These are phyloP conservation scores for Aureobasidium sp. DNA, from an alignment of 2,329 filamentous ascomycete species.

Conservation along the genomic window DNA sequence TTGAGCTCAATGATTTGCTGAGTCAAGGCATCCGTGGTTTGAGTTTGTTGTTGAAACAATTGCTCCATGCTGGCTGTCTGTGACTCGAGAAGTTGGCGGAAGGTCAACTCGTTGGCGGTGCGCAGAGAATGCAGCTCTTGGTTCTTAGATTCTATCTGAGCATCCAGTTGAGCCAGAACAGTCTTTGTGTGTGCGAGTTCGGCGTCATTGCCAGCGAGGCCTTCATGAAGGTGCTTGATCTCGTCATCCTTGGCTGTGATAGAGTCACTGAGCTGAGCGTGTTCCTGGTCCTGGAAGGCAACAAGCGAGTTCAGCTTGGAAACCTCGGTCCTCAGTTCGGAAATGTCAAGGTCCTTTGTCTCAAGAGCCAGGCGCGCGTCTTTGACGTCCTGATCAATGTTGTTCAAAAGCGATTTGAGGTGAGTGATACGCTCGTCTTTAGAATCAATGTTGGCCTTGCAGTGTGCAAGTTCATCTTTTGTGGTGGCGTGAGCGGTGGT, in stretches of 20 bases:
- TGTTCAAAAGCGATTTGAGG: background rate
- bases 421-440: conserved; percentile 6
- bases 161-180: conserved; percentile 5
- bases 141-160: conserved; percentile 10
- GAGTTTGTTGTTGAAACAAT: background rate
- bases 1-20: conserved; percentile 9
- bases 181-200: conserved; percentile 12
- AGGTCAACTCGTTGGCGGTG: conserved; percentile 8
- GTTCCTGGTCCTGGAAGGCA: conserved; percentile 5
- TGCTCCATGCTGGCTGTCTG: conserved; percentile 2
- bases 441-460: background rate
- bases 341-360: background rate
- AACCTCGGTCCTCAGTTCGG: background rate
- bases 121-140: conserved; percentile 9
- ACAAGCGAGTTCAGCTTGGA: conserved; percentile 8
- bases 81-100: conserved; percentile 8
- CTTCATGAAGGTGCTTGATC: conserved; percentile 4
- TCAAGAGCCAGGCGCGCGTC: background rate
- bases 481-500: background rate
- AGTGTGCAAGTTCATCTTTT: background rate
- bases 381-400: conserved; percentile 3
- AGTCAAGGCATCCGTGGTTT: conserved; percentile 7
- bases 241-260: conserved; percentile 2
- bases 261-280: conserved; percentile 1
- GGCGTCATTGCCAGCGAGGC: conserved; percentile 3